Evolutionary conservation across 495 filamentous ascomycete species (phyloP).

Genomic region (Filosporella fistucella): DNA sequence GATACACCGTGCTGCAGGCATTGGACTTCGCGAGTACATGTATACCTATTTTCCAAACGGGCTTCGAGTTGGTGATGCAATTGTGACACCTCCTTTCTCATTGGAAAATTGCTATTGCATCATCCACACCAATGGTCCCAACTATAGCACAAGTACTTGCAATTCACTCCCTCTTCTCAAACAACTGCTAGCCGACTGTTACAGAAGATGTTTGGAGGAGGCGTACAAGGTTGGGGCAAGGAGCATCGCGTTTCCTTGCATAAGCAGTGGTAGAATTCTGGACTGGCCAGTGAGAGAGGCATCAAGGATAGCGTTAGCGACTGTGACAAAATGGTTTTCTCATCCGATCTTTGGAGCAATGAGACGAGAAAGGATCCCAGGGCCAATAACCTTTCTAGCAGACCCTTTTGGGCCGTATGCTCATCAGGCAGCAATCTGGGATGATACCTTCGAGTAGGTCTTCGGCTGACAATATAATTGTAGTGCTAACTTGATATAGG

Average conservation of each 20-base stretch:
- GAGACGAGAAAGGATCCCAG: background rate
- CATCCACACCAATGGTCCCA: no score
- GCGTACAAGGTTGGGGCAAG: background rate
- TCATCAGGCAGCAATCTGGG: no score
- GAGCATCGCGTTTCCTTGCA: background rate
- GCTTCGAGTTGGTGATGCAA: background rate
- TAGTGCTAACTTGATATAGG: no score
- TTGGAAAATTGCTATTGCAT: background rate
- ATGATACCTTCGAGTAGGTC: no score
- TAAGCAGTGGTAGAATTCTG: background rate
- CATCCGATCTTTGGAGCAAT: background rate
- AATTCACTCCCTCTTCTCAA: background rate
- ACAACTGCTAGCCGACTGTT: background rate
- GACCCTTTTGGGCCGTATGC: no score
- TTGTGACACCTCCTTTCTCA: background rate
- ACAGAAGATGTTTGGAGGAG: background rate
- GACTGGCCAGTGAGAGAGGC: background rate
- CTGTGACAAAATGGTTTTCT: background rate
- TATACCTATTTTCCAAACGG: no score
- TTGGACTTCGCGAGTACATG: no score
- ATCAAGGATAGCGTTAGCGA: background rate
- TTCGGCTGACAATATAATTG: no score
- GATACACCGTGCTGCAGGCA: no score
- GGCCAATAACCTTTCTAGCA: no score
- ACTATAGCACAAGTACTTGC: background rate